Conservation (phyloP, 495 filamentous ascomycete species). For the Aspergillus nanangensis region DNA sequence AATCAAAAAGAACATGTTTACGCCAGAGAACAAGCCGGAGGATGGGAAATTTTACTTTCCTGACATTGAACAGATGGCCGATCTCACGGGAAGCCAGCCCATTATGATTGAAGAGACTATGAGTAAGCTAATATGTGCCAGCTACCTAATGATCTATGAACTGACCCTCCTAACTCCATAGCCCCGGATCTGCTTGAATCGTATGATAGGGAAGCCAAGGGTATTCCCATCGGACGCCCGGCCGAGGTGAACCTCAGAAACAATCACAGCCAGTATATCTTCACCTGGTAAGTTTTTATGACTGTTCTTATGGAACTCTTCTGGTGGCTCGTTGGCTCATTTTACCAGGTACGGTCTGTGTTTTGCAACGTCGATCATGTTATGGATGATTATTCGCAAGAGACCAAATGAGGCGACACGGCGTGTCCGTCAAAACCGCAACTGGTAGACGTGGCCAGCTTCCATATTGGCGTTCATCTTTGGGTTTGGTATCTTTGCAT, state of each 20-base stretch:
- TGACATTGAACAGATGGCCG: conserved; percentile 91
- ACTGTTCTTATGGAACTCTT: conserved; percentile 22
- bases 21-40: conserved; percentile 81
- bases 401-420: conserved; percentile 68
- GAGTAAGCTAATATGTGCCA: conserved; percentile 46
- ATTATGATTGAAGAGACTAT: conserved; percentile 97
- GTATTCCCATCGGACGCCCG: conserved; percentile 88
- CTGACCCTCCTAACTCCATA: conserved; percentile 26
- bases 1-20: conserved; percentile 97
- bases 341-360: conserved; percentile 77
- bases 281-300: conserved; percentile 76
- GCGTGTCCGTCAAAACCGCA: conserved; percentile 73
- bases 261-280: conserved; percentile 96
- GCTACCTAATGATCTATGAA: conserved; percentile 3
- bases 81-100: conserved; percentile 72
- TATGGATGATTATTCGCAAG: conserved; percentile 88
- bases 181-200: conserved; percentile 71
- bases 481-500: conserved; percentile 8
- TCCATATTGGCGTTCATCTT: conserved; percentile 21
- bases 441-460: conserved; percentile 54
- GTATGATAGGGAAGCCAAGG: conserved; percentile 67
- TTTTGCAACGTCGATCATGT: conserved; percentile 85
- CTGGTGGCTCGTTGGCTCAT: conserved; percentile 16
- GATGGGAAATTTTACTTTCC: conserved; percentile 89
- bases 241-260: conserved; percentile 92